These are phyloP conservation scores for Morella rubra DNA, from an alignment of 306 rosid genomes.

Conservation along the genomic window DNA sequence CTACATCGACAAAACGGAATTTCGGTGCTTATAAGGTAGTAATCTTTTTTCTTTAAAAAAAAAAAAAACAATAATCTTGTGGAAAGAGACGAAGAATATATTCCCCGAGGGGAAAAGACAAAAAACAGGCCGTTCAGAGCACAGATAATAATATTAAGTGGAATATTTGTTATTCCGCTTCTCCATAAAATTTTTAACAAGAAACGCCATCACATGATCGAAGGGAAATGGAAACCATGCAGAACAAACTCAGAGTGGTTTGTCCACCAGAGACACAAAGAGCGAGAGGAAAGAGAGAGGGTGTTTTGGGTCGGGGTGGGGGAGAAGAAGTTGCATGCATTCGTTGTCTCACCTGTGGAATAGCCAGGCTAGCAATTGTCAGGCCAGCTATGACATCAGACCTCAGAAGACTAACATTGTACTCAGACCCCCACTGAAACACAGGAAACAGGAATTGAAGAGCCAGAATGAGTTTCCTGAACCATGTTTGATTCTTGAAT, in stretches of 20 bases:
- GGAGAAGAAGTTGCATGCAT: not conserved
- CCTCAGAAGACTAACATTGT: slow-evolving; percentile 51
- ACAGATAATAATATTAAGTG: not conserved
- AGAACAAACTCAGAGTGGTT: not conserved
- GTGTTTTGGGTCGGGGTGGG: not conserved
- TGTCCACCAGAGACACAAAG: not conserved
- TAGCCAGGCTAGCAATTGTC: slow-evolving; percentile 96
- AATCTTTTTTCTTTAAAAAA: not conserved
- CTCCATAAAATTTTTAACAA: not conserved
- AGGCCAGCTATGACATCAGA: slow-evolving; percentile 83
- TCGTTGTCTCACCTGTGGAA: slow-evolving; percentile 69
- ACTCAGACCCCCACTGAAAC: slow-evolving; percentile 81
- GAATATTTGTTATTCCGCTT: not conserved
- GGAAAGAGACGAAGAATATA: not conserved
- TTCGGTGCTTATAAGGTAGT: too few species aligned
- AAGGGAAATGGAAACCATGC: slow-evolving; percentile 3
- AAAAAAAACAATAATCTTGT: not conserved
- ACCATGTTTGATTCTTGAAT: slow-evolving; percentile 61
- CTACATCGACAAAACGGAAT: too few species aligned
- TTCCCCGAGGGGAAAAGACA: not conserved
- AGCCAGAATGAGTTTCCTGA: slow-evolving; percentile 49
- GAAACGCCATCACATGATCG: not conserved
- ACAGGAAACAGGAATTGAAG: slow-evolving; percentile 79
- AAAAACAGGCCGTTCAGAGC: not conserved
- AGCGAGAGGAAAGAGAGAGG: not conserved